A percentile compares a stretch with the other conserved stretches of the same genome.
phyloP scores from a whole-genome alignment of 441 rosid genomes.

The Jatropha multifida region DNA sequence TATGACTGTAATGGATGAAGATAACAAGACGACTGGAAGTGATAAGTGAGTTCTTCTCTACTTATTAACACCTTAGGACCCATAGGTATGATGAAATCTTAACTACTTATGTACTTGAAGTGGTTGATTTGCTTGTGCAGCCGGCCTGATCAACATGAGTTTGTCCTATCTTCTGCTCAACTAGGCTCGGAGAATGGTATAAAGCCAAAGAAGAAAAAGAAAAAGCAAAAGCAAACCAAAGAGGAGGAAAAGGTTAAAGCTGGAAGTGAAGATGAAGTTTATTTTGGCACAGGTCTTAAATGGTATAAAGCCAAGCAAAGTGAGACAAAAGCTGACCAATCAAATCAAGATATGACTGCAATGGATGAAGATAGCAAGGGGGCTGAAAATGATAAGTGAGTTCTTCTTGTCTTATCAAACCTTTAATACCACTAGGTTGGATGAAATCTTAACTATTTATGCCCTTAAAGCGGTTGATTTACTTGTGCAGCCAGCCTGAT shows the following conservation, averaged over 20 bases:
- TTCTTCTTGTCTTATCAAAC: too few species aligned
- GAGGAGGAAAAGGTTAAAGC: slow-evolving; percentile 17
- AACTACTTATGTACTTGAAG: background rate
- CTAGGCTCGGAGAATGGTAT: slow-evolving; percentile 22
- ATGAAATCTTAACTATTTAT: slow-evolving; percentile 1
- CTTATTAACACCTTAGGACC: too few species aligned
- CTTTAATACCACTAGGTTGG: slow-evolving; percentile 4
- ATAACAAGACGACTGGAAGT: slow-evolving; percentile 37
- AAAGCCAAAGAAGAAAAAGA: slow-evolving; percentile 41
- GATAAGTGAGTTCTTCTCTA: too few species aligned
- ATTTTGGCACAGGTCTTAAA: background rate
- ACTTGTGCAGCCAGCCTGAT: too few species aligned
- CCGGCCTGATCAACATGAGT: too few species aligned
- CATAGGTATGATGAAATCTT: slow-evolving; percentile 21
- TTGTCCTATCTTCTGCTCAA: slow-evolving; percentile 12
- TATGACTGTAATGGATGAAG: background rate
- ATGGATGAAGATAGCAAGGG: slow-evolving; percentile 22
- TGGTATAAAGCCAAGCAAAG: slow-evolving; percentile 14
- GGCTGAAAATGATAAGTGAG: slow-evolving; percentile 23
- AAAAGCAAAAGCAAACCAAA: slow-evolving; percentile 13
- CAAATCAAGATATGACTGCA: slow-evolving; percentile 12
- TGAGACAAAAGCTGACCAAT: slow-evolving; percentile 15
- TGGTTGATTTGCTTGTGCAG: too few species aligned
- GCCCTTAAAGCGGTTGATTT: too few species aligned
- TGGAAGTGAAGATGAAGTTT: background rate